Percentiles rank a stretch among this genome's conserved stretches.
Evolutionary conservation across 2,329 filamentous ascomycete genomes (phyloP).

Genomic region (Ampelomyces quisqualis): DNA sequence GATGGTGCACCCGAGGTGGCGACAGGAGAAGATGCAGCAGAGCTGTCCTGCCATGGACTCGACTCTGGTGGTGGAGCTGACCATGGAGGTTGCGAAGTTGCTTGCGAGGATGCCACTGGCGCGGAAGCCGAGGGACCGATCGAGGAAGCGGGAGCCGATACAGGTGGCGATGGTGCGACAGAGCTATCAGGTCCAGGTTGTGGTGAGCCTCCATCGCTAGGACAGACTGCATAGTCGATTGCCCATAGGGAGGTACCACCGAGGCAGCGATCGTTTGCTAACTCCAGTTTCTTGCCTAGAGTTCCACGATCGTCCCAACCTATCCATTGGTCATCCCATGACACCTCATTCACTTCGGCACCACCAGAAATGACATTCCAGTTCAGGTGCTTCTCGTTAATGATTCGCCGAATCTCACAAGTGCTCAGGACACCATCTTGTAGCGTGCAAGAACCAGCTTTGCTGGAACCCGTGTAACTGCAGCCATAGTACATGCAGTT

Average conservation of each 20-base stretch:
- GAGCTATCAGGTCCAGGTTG: conserved; percentile 2
- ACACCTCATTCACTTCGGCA: conserved; percentile 39
- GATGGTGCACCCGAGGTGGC: conserved; percentile 1
- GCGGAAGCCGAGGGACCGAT: neutral
- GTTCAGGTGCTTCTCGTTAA: conserved; percentile 18
- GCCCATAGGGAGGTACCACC: conserved; percentile 29
- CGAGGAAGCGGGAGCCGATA: no score
- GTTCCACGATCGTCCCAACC: conserved; percentile 45
- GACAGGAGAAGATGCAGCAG: no score
- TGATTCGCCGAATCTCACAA: conserved; percentile 42
- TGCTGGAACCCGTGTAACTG: conserved; percentile 17
- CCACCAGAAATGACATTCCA: conserved; percentile 26
- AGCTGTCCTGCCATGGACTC: no score
- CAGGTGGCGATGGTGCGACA: neutral
- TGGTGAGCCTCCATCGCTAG: conserved; percentile 1
- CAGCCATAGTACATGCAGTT: conserved; percentile 25
- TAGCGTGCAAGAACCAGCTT: conserved; percentile 23
- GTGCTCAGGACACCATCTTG: conserved; percentile 38
- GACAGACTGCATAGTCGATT: conserved; percentile 20
- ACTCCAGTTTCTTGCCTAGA: conserved; percentile 11
- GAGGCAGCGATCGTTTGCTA: conserved; percentile 27
- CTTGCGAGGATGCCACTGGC: neutral
- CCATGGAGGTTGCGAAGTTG: neutral
- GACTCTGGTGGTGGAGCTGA: neutral
- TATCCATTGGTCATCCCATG: conserved; percentile 45